Evolutionary conservation across 306 rosid genomes (phyloP), one percentile per base, ranked within the genome.

Genomic region (Canavalia gladiata): DNA sequence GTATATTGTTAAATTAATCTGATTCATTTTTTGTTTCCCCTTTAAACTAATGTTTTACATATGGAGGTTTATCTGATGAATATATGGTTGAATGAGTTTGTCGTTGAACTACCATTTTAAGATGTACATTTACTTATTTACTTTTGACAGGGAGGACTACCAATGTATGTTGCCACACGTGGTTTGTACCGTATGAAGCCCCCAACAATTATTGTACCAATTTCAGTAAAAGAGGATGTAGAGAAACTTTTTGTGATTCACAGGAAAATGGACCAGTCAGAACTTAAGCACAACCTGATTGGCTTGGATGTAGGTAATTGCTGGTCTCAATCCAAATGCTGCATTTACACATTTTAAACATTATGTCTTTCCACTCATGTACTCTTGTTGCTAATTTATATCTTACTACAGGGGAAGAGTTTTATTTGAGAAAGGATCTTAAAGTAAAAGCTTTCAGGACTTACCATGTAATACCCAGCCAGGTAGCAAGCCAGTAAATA

Each of bases 91-190:
- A 72, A 63, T 64, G 42, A 25, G 11, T 71, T 52, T 42, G 62
- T 77, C 33, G 78, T 52, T 77, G 78, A 76, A 71, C 7, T 42
- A 2, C 37, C 62, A 47, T 63, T 47, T 70, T 13, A 35, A 35
- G 54, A 67, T 47, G 5, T 65, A 29, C 47, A 8, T 34, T 42
- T 43, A 8, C 67, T 13, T 37, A n/a, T 45, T 45, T 54, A 3
- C 58, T 77, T 68, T 71, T 74, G 69, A 52, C 76, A 95, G 99
- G 99, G 99, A 81, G 99, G 99, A 33, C 82, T 95, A 43, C 98
- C 99, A 0, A 87, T 93, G 90, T 95, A 93, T 81, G 98, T 95
- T 64, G 97, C 99, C 51, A 95, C 94, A 6, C 97, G 97, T 33
- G 97, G 97, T 72, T 84, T 95, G 69, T 93, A 91, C 86, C 58